Percentiles rank a stretch among this genome's conserved stretches.
phyloP scores from a whole-genome alignment of 2,329 filamentous ascomycete genomes.

The Botryotinia convoluta region DNA sequence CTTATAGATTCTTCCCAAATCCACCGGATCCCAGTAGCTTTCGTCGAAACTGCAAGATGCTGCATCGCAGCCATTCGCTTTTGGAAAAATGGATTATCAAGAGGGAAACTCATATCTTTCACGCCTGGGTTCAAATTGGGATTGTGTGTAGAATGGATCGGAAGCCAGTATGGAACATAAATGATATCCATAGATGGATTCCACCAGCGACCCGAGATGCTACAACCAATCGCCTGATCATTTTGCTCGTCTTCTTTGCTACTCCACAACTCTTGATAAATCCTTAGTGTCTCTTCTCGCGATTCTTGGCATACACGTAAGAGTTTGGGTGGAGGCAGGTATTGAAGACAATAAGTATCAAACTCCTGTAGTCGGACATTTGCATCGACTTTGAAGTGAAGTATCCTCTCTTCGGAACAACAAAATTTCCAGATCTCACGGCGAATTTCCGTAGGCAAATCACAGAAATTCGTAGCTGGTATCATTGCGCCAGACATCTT shows the following conservation, averaged over 20 bases:
- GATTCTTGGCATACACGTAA: neutral
- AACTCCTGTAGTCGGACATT: neutral
- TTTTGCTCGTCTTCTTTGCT: neutral
- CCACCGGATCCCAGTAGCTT: neutral
- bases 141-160: neutral
- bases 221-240: neutral
- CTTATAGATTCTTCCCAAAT: neutral
- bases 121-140: neutral
- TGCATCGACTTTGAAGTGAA: neutral
- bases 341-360: neutral
- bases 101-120: neutral
- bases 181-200: conserved; percentile 2
- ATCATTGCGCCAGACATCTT: neutral
- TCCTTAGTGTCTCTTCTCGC: neutral
- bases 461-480: neutral
- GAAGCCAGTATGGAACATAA: conserved; percentile 6
- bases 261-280: neutral
- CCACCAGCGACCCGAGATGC: neutral
- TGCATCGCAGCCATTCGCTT: neutral
- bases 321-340: neutral
- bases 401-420: neutral
- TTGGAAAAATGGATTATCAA: neutral
- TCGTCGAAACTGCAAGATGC: conserved; percentile 3
- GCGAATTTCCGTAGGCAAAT: neutral
- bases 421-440: neutral